Evolutionary conservation across 192 early-diverging fungal species (phyloP).

Genomic region (Entomortierella chlamydospora): DNA sequence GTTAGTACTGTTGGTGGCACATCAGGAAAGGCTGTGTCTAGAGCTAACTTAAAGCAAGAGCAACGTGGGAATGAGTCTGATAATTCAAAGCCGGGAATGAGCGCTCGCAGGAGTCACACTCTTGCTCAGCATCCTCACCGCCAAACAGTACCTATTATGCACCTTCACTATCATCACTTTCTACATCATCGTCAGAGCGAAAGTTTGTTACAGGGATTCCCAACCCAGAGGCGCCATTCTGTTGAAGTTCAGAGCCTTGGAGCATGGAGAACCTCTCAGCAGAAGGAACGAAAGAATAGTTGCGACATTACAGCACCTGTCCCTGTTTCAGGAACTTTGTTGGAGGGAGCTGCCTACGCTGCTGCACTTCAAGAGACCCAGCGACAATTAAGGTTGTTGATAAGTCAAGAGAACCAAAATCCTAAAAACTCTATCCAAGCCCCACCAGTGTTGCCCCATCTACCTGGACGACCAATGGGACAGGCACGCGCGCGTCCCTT

Average conservation of each 20-base stretch:
- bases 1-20: neutral
- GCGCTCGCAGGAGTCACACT: conserved; percentile 3
- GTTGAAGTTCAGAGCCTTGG: conserved; percentile 15
- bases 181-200: conserved; percentile 20
- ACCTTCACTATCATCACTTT: conserved; percentile 27
- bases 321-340: neutral
- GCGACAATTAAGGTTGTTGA: conserved; percentile 9
- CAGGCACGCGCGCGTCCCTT: conserved; percentile 4
- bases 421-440: neutral
- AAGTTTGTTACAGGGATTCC: conserved; percentile 10
- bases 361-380: conserved; percentile 36
- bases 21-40: neutral
- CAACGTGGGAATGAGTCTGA: neutral
- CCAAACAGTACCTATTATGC: conserved; percentile 33
- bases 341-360: conserved; percentile 30
- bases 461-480: neutral
- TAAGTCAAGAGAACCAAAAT: conserved; percentile 8
- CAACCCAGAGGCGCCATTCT: conserved; percentile 22
- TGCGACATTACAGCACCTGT: neutral
- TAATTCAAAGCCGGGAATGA: neutral
- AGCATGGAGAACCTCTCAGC: conserved; percentile 8
- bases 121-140: conserved; percentile 36
- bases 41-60: neutral
- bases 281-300: neutral
- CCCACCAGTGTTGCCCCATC: neutral